phyloP scores from a whole-genome alignment of 176 grass and related monocot species.

The Aegilops umbellulata region DNA sequence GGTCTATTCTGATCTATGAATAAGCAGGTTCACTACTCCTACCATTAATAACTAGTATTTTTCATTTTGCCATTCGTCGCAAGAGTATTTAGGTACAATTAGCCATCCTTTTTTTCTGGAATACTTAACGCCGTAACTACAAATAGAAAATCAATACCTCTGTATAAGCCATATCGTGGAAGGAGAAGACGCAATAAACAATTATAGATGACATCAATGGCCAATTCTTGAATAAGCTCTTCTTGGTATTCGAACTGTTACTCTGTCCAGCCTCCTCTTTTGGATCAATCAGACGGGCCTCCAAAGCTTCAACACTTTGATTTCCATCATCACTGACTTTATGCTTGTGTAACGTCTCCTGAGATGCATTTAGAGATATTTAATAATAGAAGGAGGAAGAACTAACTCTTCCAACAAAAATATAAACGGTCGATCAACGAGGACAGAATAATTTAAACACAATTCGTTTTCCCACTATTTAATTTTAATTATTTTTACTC shows the following conservation, averaged over 20 bases:
- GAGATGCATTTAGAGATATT: conserved; percentile 9
- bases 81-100: conserved; percentile 12
- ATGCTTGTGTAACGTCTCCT: conserved; percentile 94
- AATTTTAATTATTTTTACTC: background rate
- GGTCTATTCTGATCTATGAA: background rate
- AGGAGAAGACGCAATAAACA: conserved; percentile 15
- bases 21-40: background rate
- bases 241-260: conserved; percentile 30
- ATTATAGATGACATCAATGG: conserved; percentile 13
- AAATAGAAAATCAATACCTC: conserved; percentile 2
- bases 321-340: conserved; percentile 24
- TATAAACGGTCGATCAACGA: background rate
- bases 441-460: background rate
- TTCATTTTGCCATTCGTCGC: background rate
- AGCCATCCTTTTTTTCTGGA: background rate
- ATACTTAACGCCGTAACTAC: background rate
- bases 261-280: conserved; percentile 41
- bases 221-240: conserved; percentile 27
- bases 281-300: conserved; percentile 40
- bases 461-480: background rate
- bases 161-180: conserved; percentile 16
- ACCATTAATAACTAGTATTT: background rate
- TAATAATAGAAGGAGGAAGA: background rate
- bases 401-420: background rate
- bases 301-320: conserved; percentile 52